Evolutionary conservation across 345 rosid species (phyloP), one percentile per base, ranked within the genome.

Genomic region (Hibiscus tridactylites): DNA sequence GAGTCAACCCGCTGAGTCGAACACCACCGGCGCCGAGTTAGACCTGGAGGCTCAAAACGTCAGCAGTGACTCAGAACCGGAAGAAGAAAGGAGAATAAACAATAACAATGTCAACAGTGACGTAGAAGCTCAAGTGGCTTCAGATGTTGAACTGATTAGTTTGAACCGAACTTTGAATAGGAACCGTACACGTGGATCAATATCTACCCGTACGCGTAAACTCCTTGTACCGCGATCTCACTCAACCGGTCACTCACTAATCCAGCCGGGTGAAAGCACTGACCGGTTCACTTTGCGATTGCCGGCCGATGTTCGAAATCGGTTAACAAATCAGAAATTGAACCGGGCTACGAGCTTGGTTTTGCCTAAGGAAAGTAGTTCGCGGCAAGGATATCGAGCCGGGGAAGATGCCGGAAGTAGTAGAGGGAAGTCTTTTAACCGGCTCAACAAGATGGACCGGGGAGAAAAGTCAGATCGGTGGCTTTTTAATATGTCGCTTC

Each of bases 241-340:
- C 69, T 85, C 99, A 3, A 95, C 98, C 21, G 99, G 99, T 0
- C 99, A 95, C 71, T 92, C 98, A 5, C 61, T 89, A 74, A 78
- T 95, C n/a, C 90, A 87, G 29, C 96, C 96, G 2, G 97, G 98
- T 9, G 90, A 90, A 52, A 84, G 85, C 70, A 86, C 86, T 0
- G 99, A 95, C 63, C 85, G 98, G 73, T 95, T 90, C 85, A 95
- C 97, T 5, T 61, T 95, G 21, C 76, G 83, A 44, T 52, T 95
- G 58, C 97, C 98, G 28, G 88, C 26, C 24, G 96, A 89, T 19
- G 86, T 95, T 15, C 81, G 98, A 79, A 88, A 90, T 73, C 87
- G 86, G 49, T 73, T 95, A 29, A 75, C 87, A 79, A 83, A 65
- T 73, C 83, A 85, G 81, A 76, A 84, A 70, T 50, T 92, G 81